A percentile compares a stretch with the other conserved stretches of the same genome.
phyloP scores from a whole-genome alignment of 208 protist species.

The Leishmania gerbilli region DNA sequence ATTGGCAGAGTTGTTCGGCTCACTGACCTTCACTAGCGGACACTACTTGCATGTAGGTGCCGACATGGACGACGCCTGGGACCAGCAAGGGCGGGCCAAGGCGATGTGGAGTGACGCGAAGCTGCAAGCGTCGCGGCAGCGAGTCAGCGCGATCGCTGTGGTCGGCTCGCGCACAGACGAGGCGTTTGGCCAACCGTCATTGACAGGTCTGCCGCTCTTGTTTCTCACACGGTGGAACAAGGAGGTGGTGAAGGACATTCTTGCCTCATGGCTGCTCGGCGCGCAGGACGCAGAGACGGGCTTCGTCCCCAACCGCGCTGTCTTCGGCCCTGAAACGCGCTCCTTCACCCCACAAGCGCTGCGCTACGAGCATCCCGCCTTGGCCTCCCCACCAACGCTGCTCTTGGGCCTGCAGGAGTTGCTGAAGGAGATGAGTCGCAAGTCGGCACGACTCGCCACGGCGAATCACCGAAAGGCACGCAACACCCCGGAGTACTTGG shows the following conservation, averaged over 20 bases:
- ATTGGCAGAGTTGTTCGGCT: conserved; percentile 66
- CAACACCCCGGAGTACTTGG: conserved; percentile 51
- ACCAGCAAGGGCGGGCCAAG: conserved; percentile 32
- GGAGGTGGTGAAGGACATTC: conserved; percentile 74
- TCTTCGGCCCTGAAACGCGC: conserved; percentile 42
- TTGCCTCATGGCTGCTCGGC: conserved; percentile 75
- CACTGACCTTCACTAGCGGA: conserved; percentile 49
- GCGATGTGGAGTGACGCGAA: conserved; percentile 18
- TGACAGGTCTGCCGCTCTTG: conserved; percentile 71
- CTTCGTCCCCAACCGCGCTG: conserved; percentile 63
- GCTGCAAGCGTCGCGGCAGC: conserved; percentile 26
- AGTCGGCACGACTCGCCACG: conserved; percentile 28
- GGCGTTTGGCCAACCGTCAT: conserved; percentile 53
- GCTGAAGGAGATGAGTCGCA: conserved; percentile 51
- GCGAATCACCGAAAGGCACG: conserved; percentile 44
- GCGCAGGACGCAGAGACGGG: conserved; percentile 63
- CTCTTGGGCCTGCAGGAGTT: conserved; percentile 68
- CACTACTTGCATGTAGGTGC: conserved; percentile 49
- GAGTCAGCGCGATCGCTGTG: conserved; percentile 42
- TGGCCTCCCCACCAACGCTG: conserved; percentile 61
- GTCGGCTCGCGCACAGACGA: conserved; percentile 74
- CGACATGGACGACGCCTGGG: conserved; percentile 48
- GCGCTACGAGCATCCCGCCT: conserved; percentile 59
- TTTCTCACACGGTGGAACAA: conserved; percentile 81
- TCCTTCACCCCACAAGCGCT: conserved; percentile 39